These are phyloP conservation scores for Boletus reticuloceps DNA, from an alignment of 768 basidiomycete genomes.

Conservation along the genomic window DNA sequence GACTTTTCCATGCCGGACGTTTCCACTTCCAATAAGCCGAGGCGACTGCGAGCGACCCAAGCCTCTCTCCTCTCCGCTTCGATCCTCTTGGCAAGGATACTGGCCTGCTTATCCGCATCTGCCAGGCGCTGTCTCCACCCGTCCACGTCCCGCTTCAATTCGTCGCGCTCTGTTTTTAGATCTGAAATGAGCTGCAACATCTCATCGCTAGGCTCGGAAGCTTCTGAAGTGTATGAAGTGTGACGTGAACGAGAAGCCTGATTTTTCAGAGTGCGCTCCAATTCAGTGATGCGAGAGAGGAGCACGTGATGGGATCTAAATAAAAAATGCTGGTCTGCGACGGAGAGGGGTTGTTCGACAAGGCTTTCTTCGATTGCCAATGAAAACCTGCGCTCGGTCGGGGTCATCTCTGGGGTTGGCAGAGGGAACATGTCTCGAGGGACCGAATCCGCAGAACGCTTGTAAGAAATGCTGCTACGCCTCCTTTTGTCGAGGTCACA, in stretches of 20 bases:
- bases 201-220: conserved; percentile 66
- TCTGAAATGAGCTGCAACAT: conserved; percentile 74
- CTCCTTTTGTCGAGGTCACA: conserved; percentile 36
- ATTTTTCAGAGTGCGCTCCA: conserved; percentile 63
- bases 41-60: conserved; percentile 77
- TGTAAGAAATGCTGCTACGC: conserved; percentile 78
- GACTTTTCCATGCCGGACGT: conserved; percentile 54
- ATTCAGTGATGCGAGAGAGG: conserved; percentile 75
- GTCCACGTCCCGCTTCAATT: conserved; percentile 83
- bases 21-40: conserved; percentile 65
- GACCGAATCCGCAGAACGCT: conserved; percentile 41
- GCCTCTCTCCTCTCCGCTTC: conserved; percentile 81
- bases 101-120: conserved; percentile 70
- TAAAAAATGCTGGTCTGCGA: conserved; percentile 81
- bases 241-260: conserved; percentile 46
- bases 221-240: conserved; percentile 49
- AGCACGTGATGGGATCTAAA: conserved; percentile 82
- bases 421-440: conserved; percentile 44
- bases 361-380: conserved; percentile 19
- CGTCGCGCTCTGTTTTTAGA: conserved; percentile 85
- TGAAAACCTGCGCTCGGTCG: conserved; percentile 49
- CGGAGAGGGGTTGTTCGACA: conserved; percentile 53
- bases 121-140: conserved; percentile 79
- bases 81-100: conserved; percentile 62
- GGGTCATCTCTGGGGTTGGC: conserved; percentile 76